Evolutionary conservation across 1,139 yeast genomes (phyloP).

Genomic region (Spathaspora sp.): DNA sequence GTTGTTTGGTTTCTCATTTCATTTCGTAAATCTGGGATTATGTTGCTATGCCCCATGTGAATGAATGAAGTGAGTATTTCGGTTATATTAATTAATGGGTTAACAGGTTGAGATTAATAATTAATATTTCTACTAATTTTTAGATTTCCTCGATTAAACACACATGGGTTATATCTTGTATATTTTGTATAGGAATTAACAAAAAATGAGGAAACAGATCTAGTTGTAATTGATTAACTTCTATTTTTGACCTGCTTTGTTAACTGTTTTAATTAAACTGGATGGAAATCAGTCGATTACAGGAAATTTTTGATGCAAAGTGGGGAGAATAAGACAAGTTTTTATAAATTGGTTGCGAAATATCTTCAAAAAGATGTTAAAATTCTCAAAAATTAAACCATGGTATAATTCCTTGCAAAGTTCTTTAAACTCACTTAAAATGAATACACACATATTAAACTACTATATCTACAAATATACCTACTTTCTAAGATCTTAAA

Average conservation of each 20-base stretch:
- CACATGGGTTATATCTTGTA: background rate
- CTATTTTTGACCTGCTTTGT: no score
- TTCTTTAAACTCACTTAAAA: background rate
- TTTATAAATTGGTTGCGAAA: slow-evolving; percentile 1
- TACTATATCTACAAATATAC: background rate
- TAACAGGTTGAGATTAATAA: background rate
- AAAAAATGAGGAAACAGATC: background rate
- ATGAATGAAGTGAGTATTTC: background rate
- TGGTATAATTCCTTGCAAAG: background rate
- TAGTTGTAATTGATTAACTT: no score
- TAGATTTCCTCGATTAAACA: background rate
- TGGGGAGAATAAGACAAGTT: background rate
- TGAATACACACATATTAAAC: background rate
- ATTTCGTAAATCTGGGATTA: background rate
- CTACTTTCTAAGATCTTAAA: background rate
- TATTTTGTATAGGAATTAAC: slow-evolving; percentile 1
- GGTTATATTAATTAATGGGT: background rate
- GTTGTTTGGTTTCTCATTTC: background rate
- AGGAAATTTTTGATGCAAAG: no score
- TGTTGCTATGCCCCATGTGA: background rate
- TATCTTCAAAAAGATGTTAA: background rate
- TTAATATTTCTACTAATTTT: background rate
- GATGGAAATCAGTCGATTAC: no score
- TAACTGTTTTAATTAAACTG: no score
- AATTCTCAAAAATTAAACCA: background rate